Evolutionary conservation across 2,329 filamentous ascomycete genomes (phyloP), one percentile per base, ranked within the genome.

Genomic region (Ustulina deusta): DNA sequence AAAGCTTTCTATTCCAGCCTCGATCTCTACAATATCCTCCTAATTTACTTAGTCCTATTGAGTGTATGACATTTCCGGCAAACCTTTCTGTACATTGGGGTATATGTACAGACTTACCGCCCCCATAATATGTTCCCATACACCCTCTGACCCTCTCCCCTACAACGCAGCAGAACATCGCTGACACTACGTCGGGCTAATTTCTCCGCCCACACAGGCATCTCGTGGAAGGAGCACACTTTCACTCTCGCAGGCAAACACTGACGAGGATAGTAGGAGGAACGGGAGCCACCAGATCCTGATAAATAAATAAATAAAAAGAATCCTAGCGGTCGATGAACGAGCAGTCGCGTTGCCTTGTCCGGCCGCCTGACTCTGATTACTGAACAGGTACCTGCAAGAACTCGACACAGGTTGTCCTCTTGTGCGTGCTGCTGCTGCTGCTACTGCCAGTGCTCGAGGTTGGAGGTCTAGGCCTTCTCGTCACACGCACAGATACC

Each of bases 391-490:
- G 62, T 55, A 54, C 54, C 34, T 34, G 10, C 52, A 44, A 13
- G 10, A 49, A 58, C 25, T 22, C 9, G 25, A 52, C 48, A 17
- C 36, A 27, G 20, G 38, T 5, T 15, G 11, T 29, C 15, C 17
- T 11, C 27, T 63, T 46, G 38, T 34, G 38, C 56, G 27, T n/a
- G 60, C 25, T 63, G 25, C 44, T 54, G 22, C 44, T 54, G 38
- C 55, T 54, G 22, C 44, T 54, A 29, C 55, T 38, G 29, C 48
- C 22, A 48, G 29, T 15, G 55, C 36, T 54, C 52, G 29, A 48
- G 20, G 22, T 54, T 32, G 20, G 3, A 13, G 29, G 11, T 34
- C 44, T 20, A 42, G 54, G 22, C 44, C 34, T 13, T 49, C 10
- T 29, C 22, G 42, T 34, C 27, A 40, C 27, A 22, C 38, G 38